Evolutionary conservation across 2,329 filamentous ascomycete species (phyloP), one percentile per base, ranked within the genome.

Genomic region (Ustilaginoidea virens): DNA sequence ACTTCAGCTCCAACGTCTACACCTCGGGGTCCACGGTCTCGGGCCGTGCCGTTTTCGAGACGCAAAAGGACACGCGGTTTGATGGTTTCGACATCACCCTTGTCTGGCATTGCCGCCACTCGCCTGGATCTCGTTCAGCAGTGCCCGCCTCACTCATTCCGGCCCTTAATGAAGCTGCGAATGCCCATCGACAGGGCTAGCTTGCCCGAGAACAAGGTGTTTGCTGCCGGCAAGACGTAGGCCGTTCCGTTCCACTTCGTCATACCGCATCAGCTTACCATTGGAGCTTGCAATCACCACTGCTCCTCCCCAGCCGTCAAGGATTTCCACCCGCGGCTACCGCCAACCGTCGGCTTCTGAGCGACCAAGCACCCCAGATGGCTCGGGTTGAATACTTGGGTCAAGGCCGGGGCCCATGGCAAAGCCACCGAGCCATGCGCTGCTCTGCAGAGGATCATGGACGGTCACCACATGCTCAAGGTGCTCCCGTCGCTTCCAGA

Each of bases 231-330:
- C 2, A 45, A 46, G 36, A 55, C 53, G 16, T 66, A 68, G 46
- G 56, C 42, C 10, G 46, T 73, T 15, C 67, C 67, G n/a, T 68
- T 73, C 51, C 49, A 67, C 49, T 73, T 73, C 37, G 60, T 72
- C 33, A 58, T 73, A 11, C 68, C 68, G n/a, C 53, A 56, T 37
- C 60, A 69, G 30, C 60, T 73, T 34, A 71, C 67, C 12, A 52
- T 71, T 28, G 59, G 58, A 33, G 65, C 67, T 12, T 73, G 68
- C 53, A 61, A 52, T 39, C 67, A 72, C 49, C 39, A 45, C 17
- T 55, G 59, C 30, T 48, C 53, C 23, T 53, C 53, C 23, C 49
- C 53, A n/a, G 50, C 50, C 26, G 52, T 72, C 17, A 55, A 56
- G 30, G 63, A 66, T 19, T 54, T 63, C 26, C 68, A 73, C 48